These are phyloP conservation scores for Epicoccum nigrum DNA, from an alignment of 2,329 filamentous ascomycete species.

Conservation along the genomic window DNA sequence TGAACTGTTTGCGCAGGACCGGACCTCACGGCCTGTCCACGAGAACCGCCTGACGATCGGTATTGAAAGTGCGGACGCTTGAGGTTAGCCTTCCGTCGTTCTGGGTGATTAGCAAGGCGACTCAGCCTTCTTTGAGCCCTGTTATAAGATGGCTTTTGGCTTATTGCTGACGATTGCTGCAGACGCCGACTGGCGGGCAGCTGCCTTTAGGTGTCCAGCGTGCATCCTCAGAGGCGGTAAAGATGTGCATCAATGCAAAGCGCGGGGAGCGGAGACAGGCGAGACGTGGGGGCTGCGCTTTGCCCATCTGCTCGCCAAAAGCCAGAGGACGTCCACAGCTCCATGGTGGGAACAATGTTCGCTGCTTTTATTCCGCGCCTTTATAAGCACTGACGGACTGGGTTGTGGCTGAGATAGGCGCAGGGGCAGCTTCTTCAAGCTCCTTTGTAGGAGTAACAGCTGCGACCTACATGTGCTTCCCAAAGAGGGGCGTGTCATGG, in stretches of 20 bases:
- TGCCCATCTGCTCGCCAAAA: constrained; percentile 11
- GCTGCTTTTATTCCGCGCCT: constrained; percentile 5
- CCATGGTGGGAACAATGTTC: constrained; percentile 1
- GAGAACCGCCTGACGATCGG: constrained; percentile 3
- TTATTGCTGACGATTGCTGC: not conserved
- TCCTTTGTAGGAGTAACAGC: not conserved
- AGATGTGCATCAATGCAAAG: constrained; percentile 8
- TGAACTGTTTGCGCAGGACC: not conserved
- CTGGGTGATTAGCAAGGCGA: constrained; percentile 12
- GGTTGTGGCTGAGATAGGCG: not conserved
- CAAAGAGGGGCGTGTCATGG: not conserved
- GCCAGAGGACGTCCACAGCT: not conserved
- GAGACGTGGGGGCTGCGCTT: constrained; percentile 14
- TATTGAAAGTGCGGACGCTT: constrained; percentile 7
- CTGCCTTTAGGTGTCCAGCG: not conserved
- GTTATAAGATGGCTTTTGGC: not conserved
- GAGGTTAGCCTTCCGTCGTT: not conserved
- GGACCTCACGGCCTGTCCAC: not conserved
- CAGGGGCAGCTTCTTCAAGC: not conserved
- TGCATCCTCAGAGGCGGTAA: constrained; percentile 14
- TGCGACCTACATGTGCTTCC: not conserved
- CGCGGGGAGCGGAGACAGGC: constrained; percentile 17
- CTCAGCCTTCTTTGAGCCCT: not conserved
- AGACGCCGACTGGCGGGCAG: constrained; percentile 1
- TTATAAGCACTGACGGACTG: not conserved